phyloP scores from a whole-genome alignment of 2,329 filamentous ascomycete genomes.

The Ophiostoma sp. region DNA sequence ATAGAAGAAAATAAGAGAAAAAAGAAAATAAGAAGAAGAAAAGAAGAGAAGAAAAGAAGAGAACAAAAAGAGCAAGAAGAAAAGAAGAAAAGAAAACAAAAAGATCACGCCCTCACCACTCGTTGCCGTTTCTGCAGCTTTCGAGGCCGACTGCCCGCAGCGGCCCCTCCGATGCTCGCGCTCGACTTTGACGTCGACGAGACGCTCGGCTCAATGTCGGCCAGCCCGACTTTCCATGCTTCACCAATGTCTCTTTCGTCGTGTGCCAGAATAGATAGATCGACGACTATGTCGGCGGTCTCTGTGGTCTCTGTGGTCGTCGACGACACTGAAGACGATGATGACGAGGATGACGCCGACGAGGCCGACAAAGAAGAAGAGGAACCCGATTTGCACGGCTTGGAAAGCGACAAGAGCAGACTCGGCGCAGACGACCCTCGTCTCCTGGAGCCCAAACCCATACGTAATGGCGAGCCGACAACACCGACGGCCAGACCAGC shows the following conservation, averaged over 20 bases:
- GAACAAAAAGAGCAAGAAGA: neutral
- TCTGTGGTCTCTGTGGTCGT: neutral
- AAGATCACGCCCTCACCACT: neutral
- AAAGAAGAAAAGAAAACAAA: neutral
- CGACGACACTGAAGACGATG: neutral
- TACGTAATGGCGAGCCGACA: conserved; percentile 11
- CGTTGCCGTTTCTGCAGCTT: conserved; percentile 6
- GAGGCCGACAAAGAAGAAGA: neutral
- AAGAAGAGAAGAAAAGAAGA: neutral
- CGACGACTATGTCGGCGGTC: neutral
- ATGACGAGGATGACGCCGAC: neutral
- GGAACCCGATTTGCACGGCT: neutral
- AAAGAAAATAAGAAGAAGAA: neutral
- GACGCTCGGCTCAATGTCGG: neutral
- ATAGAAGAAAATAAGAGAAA: neutral
- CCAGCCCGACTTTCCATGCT: neutral
- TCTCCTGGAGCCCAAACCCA: neutral
- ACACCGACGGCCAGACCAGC: conserved; percentile 20
- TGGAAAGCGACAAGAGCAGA: neutral
- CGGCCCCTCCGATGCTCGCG: neutral
- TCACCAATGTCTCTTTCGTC: neutral
- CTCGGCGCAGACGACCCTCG: neutral
- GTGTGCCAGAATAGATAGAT: neutral
- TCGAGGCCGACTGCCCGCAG: conserved; percentile 2
- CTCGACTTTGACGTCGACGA: neutral